Base-by-base conservation (phyloP, 73 alveolate species). In the Tetrahymena borealis region DNA sequence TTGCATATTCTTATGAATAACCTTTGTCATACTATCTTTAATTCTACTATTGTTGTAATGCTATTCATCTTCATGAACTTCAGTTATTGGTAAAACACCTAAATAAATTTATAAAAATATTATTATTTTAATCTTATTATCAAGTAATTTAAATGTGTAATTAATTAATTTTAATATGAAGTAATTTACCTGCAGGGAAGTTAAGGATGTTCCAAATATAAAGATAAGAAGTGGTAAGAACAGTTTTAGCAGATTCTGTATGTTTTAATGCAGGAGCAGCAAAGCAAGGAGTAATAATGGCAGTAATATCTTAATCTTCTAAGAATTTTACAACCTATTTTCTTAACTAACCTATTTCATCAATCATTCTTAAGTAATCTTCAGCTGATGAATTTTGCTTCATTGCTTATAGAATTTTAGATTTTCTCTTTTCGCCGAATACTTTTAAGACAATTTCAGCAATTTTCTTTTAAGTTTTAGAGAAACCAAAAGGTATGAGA, bases 201-300 rank as follows among this genome's bases (percentile, higher is more conserved):
- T 92, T 94, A 32, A 96, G 91, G 40, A 94, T 39, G 43, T 95
- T 96, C 97, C 97, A 94, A 2, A 96, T 31, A 24, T 90, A 92
- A 9, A 96, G 40, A 60, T 95, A 96, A 13, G 91, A 33, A 7
- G 94, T 85, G 16, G 95, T 43, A 18, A 40, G 32, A 79, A 93
- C 79, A 24, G 91, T 60, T 24, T 95, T 38, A 33, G 78, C 41
- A 8, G 97, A 91, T 33, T 85, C 90, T 39, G 78, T 39, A 91
- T 95, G 97, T 32, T 40, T 41, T 38, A 95, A 94, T 4, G 97
- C 97, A 11, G 94, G 95, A 32, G 92, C 93, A 42, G 96, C 97
- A 20, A 91, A 39, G 38, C 79, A 91, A 32, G 97, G 97, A 36
- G 94, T 43, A 12, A 95, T 95, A 13, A 93, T 91, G 32, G 96